These are phyloP conservation scores for Citrullus mucosospermus DNA, from an alignment of 306 rosid species.

Conservation along the genomic window DNA sequence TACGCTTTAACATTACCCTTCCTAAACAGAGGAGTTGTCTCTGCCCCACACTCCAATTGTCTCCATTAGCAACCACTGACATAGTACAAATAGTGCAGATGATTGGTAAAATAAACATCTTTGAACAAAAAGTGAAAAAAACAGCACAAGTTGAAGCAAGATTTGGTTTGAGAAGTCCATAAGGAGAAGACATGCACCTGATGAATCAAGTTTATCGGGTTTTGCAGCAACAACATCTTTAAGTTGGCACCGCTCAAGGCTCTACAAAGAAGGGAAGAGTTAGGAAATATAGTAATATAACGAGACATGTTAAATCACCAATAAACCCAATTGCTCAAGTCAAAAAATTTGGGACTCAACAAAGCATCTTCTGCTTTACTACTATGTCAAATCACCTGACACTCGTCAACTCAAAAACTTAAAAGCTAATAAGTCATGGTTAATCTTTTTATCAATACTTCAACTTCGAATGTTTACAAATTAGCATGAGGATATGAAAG, in stretches of 20 bases:
- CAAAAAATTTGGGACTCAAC: neutral
- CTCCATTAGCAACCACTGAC: slow-evolving; percentile 75
- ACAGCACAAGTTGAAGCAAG: neutral
- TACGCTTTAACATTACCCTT: slow-evolving; percentile 80
- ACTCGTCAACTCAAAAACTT: neutral
- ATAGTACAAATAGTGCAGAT: neutral
- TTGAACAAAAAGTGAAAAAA: neutral
- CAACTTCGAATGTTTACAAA: neutral
- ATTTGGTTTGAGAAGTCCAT: neutral
- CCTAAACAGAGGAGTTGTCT: slow-evolving; percentile 91
- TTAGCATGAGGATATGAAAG: neutral
- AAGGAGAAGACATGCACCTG: slow-evolving; percentile 33
- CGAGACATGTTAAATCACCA: neutral
- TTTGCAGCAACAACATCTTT: slow-evolving; percentile 70
- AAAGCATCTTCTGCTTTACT: neutral
- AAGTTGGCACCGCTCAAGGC: slow-evolving; percentile 88
- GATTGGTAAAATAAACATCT: neutral
- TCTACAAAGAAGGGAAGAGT: slow-evolving; percentile 24
- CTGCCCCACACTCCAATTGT: slow-evolving; percentile 98
- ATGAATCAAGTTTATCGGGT: slow-evolving; percentile 63
- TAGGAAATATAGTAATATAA: neutral
- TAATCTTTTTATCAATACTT: neutral
- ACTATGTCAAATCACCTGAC: neutral
- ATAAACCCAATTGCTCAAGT: neutral
- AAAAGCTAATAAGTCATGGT: neutral